phyloP scores from a whole-genome alignment of 495 filamentous ascomycete genomes.

The Astrothelium macrocarpum region DNA sequence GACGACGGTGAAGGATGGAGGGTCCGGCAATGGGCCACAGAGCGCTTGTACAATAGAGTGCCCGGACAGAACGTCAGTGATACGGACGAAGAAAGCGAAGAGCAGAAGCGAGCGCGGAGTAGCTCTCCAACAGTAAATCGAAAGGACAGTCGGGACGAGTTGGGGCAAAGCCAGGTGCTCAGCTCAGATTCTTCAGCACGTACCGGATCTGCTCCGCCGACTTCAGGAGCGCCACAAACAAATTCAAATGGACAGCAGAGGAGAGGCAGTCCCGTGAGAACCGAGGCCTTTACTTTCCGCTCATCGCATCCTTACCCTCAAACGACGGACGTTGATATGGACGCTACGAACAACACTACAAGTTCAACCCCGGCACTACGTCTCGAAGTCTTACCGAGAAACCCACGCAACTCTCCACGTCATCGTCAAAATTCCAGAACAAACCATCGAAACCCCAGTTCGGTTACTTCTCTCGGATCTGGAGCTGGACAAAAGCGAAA shows the following conservation, averaged over 20 bases:
- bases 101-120: constrained; percentile 43
- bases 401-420: constrained; percentile 42
- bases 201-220: constrained; percentile 38
- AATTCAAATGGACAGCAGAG: background rate
- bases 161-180: constrained; percentile 24
- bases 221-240: background rate
- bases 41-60: constrained; percentile 57
- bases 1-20: constrained; percentile 71
- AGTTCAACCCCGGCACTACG: constrained; percentile 25
- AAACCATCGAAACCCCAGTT: constrained; percentile 37
- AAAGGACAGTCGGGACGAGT: constrained; percentile 37
- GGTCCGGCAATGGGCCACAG: constrained; percentile 76
- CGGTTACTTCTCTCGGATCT: constrained; percentile 38
- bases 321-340: constrained; percentile 49
- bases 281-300: constrained; percentile 57
- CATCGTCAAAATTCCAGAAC: constrained; percentile 36
- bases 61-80: constrained; percentile 40
- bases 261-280: background rate
- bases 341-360: constrained; percentile 17
- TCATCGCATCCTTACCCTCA: constrained; percentile 54
- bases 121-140: constrained; percentile 54
- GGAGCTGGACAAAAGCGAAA: constrained; percentile 71
- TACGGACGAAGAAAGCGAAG: constrained; percentile 67
- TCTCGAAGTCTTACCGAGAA: constrained; percentile 45
- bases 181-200: constrained; percentile 36